Conservation (phyloP, 176 grass and related monocot genomes). For the Otatea glauca region DNA sequence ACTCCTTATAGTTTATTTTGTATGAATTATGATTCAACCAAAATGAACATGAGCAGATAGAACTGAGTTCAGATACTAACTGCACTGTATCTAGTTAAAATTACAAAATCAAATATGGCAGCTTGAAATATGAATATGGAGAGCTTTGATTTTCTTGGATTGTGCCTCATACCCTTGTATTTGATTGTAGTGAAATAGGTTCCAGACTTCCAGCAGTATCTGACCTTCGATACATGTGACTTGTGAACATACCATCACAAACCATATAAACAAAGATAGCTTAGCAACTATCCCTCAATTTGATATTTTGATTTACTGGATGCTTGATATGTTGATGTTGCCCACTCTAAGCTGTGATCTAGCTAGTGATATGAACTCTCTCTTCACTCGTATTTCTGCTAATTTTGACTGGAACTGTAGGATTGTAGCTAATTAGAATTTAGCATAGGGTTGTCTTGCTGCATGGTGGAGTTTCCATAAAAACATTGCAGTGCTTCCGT, state of each 20-base stretch:
- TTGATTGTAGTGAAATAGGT: not conserved
- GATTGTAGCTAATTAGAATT: not conserved
- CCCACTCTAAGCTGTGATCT: not conserved
- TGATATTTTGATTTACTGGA: not conserved
- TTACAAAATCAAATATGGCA: not conserved
- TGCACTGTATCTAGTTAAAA: not conserved
- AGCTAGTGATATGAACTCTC: not conserved
- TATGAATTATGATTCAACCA: not conserved
- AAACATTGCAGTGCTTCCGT: not conserved
- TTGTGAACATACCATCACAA: not conserved
- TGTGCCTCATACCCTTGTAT: not conserved
- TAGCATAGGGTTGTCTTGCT: not conserved
- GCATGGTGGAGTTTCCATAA: not conserved
- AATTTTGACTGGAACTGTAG: not conserved
- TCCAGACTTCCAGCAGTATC: not conserved
- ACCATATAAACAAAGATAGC: slow-evolving; percentile 7
- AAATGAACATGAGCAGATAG: not conserved
- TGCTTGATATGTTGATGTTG: not conserved
- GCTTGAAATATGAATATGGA: slow-evolving; percentile 16
- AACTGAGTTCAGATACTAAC: not conserved
- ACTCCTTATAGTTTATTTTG: no score
- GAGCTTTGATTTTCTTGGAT: not conserved
- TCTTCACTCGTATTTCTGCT: not conserved
- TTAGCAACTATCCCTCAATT: not conserved
- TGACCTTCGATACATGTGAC: not conserved